Evolutionary conservation across 1,284 basidiomycete species (phyloP), one percentile per base, ranked within the genome.

Genomic region (Moesziomyces antarcticus): DNA sequence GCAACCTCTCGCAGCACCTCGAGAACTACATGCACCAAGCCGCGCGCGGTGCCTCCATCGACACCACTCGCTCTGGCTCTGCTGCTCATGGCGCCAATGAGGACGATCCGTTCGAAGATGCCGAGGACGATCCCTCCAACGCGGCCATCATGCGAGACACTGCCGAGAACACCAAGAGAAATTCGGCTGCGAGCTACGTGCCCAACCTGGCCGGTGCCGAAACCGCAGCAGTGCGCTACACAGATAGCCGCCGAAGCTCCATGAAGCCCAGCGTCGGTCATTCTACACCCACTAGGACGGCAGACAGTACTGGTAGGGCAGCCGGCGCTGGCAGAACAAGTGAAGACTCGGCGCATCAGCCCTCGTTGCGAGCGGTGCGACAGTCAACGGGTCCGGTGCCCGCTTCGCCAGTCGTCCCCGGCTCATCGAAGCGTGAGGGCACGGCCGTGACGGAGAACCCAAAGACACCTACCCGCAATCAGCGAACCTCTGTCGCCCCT

Each of bases 81-180:
- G 40, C 49, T 4, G n/a, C 58, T 0, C 40, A 52, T 11, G 43
- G 40, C 1, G 42, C 13, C 10, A 45, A 63, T 11, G 66, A 61
- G 1, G 65, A 69, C 13, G 73, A 73, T 22, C 51, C 71, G 2
- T 80, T 80, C 44, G 74, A 80, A 42, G 78, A 80, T 55, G 77
- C 78, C 6, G 77, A 78, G 41, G 74, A 73, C 25, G 73, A 66
- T 16, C 66, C 62, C 1, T 44, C 44, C 0, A 50, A 30, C 8
- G 53, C 59, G n/a, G 69, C 45, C 30, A 45, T 46, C 22, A 52
- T 50, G 50, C 53, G 52, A 21, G 52, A 45, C 21, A 68, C 65
- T 4, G 55, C 44, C 2, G 65, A 62, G 43, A 66, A 65, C 56
- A 69, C 64, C 16, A 73, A 73, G 55, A 56, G 64, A 14, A 71